These are phyloP conservation scores for Coemansia sp. DNA, from an alignment of 192 early-diverging fungal genomes.

Conservation along the genomic window DNA sequence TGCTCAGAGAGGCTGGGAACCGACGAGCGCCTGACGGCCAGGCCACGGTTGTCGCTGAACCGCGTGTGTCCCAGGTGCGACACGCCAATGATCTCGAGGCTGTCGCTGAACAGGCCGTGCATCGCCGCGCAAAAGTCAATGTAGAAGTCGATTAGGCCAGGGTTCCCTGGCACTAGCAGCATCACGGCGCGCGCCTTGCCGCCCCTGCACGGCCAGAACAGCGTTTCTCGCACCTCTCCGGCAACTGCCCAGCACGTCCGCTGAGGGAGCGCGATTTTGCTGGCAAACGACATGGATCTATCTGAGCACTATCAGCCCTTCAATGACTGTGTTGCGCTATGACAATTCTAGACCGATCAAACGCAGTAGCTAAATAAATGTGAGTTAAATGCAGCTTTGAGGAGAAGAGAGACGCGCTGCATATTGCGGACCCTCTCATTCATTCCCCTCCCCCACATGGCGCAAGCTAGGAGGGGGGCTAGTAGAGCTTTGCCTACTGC, in stretches of 20 bases:
- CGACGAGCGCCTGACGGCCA: slow-evolving; percentile 13
- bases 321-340: background rate
- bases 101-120: slow-evolving; percentile 51
- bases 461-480: too few species aligned
- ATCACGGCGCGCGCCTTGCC: slow-evolving; percentile 36
- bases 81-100: slow-evolving; percentile 66
- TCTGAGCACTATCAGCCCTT: background rate
- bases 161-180: slow-evolving; percentile 73
- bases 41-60: slow-evolving; percentile 40
- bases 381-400: background rate
- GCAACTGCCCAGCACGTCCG: slow-evolving; percentile 31
- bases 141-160: slow-evolving; percentile 84
- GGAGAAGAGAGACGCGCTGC: background rate
- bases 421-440: too few species aligned
- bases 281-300: slow-evolving; percentile 36
- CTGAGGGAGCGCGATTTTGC: slow-evolving; percentile 28
- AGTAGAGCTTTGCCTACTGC: background rate
- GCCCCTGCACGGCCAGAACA: slow-evolving; percentile 42
- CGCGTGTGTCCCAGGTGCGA: slow-evolving; percentile 51
- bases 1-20: slow-evolving; percentile 34
- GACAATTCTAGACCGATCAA: background rate
- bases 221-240: slow-evolving; percentile 44
- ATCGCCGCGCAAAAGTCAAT: slow-evolving; percentile 67
- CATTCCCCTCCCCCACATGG: background rate
- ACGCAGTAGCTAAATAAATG: background rate